Conservation (phyloP, 2,329 filamentous ascomycete genomes). For the Pseudogymnoascus sp. region DNA sequence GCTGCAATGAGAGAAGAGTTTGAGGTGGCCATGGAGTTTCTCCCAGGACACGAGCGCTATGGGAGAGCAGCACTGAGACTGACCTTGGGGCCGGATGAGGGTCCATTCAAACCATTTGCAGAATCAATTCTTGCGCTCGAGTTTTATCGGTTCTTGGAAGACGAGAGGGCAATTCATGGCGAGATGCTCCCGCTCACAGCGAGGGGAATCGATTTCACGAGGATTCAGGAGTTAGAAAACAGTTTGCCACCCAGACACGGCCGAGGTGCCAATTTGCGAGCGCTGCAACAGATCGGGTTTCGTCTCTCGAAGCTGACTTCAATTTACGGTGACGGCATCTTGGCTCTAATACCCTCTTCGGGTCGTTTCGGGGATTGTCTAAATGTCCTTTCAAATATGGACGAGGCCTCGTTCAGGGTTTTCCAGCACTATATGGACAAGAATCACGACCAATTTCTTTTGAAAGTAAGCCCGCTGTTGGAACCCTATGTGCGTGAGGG, state of each 20-base stretch:
- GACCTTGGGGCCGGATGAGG: background rate
- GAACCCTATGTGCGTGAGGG: background rate
- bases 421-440: background rate
- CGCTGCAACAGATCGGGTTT: background rate
- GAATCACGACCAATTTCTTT: background rate
- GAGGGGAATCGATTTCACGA: background rate
- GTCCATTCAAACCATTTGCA: background rate
- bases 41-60: background rate
- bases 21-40: background rate
- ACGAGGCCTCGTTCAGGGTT: background rate
- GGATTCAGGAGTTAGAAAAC: background rate
- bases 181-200: background rate
- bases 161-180: background rate
- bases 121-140: background rate
- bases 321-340: background rate
- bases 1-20: background rate
- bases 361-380: background rate
- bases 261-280: background rate
- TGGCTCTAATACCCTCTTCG: background rate
- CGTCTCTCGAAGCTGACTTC: background rate
- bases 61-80: background rate
- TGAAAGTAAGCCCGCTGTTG: background rate
- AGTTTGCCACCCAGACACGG: background rate
- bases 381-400: background rate
- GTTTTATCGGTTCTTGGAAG: background rate